Conservation (phyloP, 331 rosid species). For the Stylosanthes scabra region DNA sequence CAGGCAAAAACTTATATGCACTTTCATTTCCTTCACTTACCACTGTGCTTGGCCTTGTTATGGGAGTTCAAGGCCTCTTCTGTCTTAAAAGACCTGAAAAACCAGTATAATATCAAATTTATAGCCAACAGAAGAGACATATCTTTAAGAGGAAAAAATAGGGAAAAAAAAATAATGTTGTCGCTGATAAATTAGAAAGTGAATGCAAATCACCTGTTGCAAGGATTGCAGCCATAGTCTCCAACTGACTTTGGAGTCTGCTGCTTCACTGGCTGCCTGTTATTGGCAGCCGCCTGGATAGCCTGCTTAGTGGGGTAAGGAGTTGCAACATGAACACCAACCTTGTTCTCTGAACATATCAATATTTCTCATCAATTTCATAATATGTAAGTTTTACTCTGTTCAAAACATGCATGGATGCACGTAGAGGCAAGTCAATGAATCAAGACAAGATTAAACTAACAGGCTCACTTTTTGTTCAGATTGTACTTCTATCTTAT, state of each 20-base stretch:
- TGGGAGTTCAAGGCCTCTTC: conserved; percentile 66
- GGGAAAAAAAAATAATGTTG: neutral
- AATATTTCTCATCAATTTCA: conserved; percentile 14
- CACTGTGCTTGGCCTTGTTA: conserved; percentile 66
- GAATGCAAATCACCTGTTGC: conserved; percentile 53
- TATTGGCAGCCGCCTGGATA: conserved; percentile 45
- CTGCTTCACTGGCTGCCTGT: conserved; percentile 40
- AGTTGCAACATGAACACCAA: conserved; percentile 57
- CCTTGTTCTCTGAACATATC: conserved; percentile 53
- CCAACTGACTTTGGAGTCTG: conserved; percentile 52
- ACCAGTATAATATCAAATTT: neutral
- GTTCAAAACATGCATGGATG: conserved; percentile 31
- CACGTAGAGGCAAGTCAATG: neutral
- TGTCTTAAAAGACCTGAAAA: conserved; percentile 68
- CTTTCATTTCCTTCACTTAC: conserved; percentile 42
- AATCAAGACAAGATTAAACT: conserved; percentile 25
- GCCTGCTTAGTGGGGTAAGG: conserved; percentile 72
- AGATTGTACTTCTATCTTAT: neutral
- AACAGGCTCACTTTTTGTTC: neutral
- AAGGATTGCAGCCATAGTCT: conserved; percentile 60
- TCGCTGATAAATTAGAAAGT: neutral
- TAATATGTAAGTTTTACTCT: conserved; percentile 1
- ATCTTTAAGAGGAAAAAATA: neutral
- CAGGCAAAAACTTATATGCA: neutral
- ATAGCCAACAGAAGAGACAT: neutral